Evolutionary conservation across 768 basidiomycete genomes (phyloP).

Genomic region (Amanita rubescens): DNA sequence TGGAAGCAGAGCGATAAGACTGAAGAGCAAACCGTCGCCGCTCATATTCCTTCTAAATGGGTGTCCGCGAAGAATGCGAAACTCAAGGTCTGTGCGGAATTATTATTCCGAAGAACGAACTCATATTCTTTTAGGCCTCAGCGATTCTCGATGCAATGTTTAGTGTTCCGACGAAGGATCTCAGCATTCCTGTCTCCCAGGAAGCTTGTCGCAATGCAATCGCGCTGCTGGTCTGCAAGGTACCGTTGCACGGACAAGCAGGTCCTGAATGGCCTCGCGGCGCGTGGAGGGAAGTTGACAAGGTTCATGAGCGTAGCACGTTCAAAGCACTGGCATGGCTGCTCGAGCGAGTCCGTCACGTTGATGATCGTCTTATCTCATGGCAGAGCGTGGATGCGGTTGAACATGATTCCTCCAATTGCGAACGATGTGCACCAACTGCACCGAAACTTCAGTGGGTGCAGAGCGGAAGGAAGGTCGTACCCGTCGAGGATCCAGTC

Average conservation of each 20-base stretch:
- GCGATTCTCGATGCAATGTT: conserved; percentile 49
- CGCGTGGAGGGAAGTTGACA: conserved; percentile 76
- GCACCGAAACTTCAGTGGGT: conserved; percentile 75
- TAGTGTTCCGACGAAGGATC: conserved; percentile 48
- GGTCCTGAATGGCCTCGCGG: conserved; percentile 74
- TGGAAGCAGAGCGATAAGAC: conserved; percentile 69
- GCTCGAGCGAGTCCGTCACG: conserved; percentile 71
- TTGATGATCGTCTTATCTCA: conserved; percentile 51
- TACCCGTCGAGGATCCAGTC: conserved; percentile 74
- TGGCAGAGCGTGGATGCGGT: conserved; percentile 59
- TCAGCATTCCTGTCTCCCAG: conserved; percentile 44
- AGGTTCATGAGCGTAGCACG: conserved; percentile 74
- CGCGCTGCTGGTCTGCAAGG: conserved; percentile 70
- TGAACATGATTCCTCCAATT: conserved; percentile 41
- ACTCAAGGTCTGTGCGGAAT: conserved; percentile 41
- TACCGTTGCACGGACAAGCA: conserved; percentile 63
- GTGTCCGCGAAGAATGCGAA: conserved; percentile 36
- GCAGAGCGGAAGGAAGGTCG: conserved; percentile 48
- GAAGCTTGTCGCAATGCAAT: conserved; percentile 70
- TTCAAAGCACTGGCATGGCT: conserved; percentile 86
- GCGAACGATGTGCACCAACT: conserved; percentile 76
- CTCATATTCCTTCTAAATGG: conserved; percentile 64
- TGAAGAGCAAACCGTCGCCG: conserved; percentile 42
- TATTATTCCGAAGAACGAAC: background rate
- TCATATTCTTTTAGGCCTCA: conserved; percentile 37